Conservation (phyloP, 1,139 yeast genomes). For the Protomyces arabidopsidicola region DNA sequence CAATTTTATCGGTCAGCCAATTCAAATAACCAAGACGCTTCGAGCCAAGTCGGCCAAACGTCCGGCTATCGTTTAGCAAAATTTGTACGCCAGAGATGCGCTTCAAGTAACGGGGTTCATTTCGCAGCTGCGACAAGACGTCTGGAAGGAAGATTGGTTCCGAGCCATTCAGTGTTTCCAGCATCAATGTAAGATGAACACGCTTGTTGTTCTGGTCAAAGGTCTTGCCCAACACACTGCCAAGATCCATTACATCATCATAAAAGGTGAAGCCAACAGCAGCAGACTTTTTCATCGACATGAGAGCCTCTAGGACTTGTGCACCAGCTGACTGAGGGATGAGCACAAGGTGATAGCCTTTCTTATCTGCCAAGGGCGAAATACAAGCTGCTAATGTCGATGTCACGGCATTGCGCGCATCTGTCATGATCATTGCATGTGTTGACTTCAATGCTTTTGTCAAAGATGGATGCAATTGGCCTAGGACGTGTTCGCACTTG, state of each 20-base stretch:
- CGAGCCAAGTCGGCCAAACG: conserved; percentile 5
- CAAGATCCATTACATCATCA: not conserved
- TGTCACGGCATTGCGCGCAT: conserved; percentile 17
- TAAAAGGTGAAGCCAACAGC: conserved; percentile 2
- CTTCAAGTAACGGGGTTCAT: not conserved
- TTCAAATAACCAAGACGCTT: conserved; percentile 9
- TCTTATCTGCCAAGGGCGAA: conserved; percentile 5
- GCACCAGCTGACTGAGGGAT: conserved; percentile 3
- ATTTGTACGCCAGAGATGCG: conserved; percentile 10
- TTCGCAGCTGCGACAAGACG: not conserved
- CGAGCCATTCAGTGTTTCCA: not conserved
- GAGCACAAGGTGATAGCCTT: conserved; percentile 11
- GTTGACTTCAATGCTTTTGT: not conserved
- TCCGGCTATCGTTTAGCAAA: conserved; percentile 11
- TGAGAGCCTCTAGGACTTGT: conserved; percentile 11
- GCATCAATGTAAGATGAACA: conserved; percentile 10
- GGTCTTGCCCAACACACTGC: not conserved
- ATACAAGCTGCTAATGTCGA: conserved; percentile 23
- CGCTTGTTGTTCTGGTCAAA: not conserved
- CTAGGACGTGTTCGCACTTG: conserved; percentile 6
- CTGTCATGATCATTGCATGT: conserved; percentile 18
- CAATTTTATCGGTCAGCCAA: not conserved
- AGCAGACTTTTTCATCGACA: conserved; percentile 10
- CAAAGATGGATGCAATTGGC: conserved; percentile 1
- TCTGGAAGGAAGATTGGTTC: not conserved